A percentile compares a stretch with the other conserved stretches of the same genome.
Evolutionary conservation across 306 rosid species (phyloP).

Genomic region (Leucaena leucocephala): DNA sequence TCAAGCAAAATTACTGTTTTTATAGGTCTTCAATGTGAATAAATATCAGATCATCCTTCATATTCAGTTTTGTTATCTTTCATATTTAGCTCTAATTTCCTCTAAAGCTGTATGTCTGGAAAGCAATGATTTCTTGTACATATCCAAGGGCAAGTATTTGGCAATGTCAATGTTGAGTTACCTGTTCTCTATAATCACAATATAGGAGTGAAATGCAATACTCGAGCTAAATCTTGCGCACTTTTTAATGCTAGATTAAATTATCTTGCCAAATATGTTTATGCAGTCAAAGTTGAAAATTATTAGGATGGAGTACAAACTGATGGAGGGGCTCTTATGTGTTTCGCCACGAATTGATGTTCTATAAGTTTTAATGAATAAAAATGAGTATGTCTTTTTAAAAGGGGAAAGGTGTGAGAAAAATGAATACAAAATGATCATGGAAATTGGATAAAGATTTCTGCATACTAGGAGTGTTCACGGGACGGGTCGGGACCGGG

Average conservation of each 20-base stretch:
- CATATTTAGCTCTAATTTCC: not conserved
- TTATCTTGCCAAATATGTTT: not conserved
- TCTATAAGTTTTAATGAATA: not conserved
- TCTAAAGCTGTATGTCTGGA: constrained; percentile 3
- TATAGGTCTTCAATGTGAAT: constrained; percentile 20
- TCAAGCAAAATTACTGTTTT: constrained; percentile 5
- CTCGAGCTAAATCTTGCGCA: not conserved
- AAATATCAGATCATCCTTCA: constrained; percentile 13
- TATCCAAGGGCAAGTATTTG: not conserved
- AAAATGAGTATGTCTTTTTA: not conserved
- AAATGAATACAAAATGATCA: not conserved
- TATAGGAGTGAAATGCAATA: not conserved
- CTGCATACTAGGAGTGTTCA: too few species aligned
- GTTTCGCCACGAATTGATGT: not conserved
- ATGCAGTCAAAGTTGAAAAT: not conserved
- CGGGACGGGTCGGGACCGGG: too few species aligned
- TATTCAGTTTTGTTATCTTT: not conserved
- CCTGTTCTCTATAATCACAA: not conserved
- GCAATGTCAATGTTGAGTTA: not conserved
- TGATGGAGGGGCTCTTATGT: not conserved
- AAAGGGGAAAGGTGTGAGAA: not conserved
- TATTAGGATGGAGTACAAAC: not conserved
- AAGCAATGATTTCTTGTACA: not conserved
- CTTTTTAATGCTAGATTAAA: not conserved
- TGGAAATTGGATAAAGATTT: not conserved